Conservation (phyloP, 139 green algal species). For the Coccomyxa sp. region DNA sequence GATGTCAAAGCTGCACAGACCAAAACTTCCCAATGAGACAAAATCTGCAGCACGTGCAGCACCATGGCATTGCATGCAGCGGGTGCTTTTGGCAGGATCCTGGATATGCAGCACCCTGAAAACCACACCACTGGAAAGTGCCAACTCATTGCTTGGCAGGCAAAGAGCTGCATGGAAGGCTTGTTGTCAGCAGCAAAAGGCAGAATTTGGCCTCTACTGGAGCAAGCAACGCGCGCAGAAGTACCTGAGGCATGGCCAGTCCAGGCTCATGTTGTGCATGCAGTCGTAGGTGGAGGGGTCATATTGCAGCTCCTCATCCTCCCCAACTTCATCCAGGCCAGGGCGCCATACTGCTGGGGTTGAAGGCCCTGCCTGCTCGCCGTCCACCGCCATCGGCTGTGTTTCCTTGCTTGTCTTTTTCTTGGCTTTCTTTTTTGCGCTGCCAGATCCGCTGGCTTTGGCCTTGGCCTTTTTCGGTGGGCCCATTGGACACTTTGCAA, state of each 20-base stretch:
- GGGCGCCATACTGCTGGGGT: neutral
- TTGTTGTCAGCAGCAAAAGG: too few relatives aligned
- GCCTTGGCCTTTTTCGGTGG: too few relatives aligned
- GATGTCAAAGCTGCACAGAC: constrained; percentile 78
- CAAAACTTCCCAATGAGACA: neutral
- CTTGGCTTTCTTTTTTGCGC: neutral
- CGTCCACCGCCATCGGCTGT: neutral
- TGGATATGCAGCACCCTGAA: neutral
- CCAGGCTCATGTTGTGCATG: constrained; percentile 74
- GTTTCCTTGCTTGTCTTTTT: neutral
- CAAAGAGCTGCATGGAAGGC: neutral
- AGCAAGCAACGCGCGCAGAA: neutral
- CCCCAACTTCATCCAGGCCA: constrained; percentile 52
- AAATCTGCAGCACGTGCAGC: neutral
- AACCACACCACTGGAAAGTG: neutral
- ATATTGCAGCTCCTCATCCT: constrained; percentile 92
- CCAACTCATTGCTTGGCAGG: neutral
- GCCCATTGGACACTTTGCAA: too few relatives aligned
- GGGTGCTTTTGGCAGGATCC: too few relatives aligned
- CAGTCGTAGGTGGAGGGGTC: constrained; percentile 95
- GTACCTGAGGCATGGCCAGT: constrained; percentile 92
- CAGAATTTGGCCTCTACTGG: too few relatives aligned
- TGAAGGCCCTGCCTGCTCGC: neutral
- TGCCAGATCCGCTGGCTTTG: neutral
- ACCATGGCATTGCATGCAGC: too few relatives aligned